Evolutionary conservation across 2,329 filamentous ascomycete species (phyloP).

Genomic region (Beauveria medogensis): DNA sequence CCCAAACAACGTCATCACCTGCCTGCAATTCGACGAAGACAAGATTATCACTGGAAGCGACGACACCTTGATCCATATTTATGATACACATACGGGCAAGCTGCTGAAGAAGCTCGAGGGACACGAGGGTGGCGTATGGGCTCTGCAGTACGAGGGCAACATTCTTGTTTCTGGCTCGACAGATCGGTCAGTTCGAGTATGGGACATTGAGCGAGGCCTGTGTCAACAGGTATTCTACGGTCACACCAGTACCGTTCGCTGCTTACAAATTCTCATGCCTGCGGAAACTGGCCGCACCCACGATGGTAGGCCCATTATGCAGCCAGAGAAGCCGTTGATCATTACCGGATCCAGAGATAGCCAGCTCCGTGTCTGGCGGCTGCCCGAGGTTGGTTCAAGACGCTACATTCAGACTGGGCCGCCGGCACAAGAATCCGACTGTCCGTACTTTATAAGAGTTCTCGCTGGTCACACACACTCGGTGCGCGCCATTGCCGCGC

Average conservation of each 20-base stretch:
- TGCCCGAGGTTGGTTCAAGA: conserved; percentile 72
- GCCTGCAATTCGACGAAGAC: conserved; percentile 93
- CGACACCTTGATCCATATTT: conserved; percentile 95
- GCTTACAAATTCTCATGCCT: conserved; percentile 88
- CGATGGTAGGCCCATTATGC: conserved; percentile 71
- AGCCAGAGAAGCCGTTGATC: conserved; percentile 90
- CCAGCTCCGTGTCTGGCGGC: conserved; percentile 86
- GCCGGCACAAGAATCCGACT: conserved; percentile 67
- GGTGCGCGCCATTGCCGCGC: conserved; percentile 88
- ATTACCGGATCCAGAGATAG: conserved; percentile 96
- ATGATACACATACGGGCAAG: conserved; percentile 90
- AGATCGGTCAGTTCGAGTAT: conserved; percentile 95
- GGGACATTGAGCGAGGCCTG: conserved; percentile 89
- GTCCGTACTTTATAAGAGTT: conserved; percentile 88
- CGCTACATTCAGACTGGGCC: conserved; percentile 73
- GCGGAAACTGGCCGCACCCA: conserved; percentile 63
- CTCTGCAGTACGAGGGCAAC: conserved; percentile 91
- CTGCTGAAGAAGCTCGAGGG: conserved; percentile 77
- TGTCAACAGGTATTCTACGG: conserved; percentile 96
- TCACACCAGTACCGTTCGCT: conserved; percentile 94
- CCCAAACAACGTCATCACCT: conserved; percentile 92
- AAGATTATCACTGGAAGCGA: conserved; percentile 98
- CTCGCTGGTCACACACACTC: conserved; percentile 85
- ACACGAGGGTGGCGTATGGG: conserved; percentile 97
- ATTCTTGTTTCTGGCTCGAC: conserved; percentile 93